These are phyloP conservation scores for Musa acuminata DNA, from an alignment of 176 grass and related monocot species.

Conservation along the genomic window DNA sequence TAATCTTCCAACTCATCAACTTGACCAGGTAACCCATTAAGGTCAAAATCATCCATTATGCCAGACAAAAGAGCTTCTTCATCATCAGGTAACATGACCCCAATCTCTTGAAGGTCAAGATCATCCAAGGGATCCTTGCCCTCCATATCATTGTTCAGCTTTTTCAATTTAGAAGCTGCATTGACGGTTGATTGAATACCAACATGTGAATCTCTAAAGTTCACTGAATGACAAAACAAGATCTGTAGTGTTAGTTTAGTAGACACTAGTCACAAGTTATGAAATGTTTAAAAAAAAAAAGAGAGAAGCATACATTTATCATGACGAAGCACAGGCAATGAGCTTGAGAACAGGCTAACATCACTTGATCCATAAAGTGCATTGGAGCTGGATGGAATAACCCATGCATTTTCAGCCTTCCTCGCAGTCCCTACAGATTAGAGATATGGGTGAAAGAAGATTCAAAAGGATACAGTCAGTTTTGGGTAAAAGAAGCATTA, in stretches of 20 bases:
- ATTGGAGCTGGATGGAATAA: constrained; percentile 9
- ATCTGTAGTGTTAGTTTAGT: background rate
- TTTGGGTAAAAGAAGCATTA: too few relatives aligned
- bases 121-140: constrained; percentile 22
- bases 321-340: constrained; percentile 28
- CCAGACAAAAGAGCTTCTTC: constrained; percentile 40
- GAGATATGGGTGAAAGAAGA: constrained; percentile 14
- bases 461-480: background rate
- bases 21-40: constrained; percentile 26
- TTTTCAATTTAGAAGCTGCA: constrained; percentile 18
- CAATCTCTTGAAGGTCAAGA: constrained; percentile 26
- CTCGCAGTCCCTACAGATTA: constrained; percentile 10
- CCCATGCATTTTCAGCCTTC: constrained; percentile 26
- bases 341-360: constrained; percentile 32
- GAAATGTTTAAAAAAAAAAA: background rate
- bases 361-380: constrained; percentile 28
- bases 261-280: background rate
- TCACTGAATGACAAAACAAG: constrained; percentile 9
- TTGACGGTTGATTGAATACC: constrained; percentile 16
- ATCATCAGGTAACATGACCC: constrained; percentile 39
- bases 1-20: constrained; percentile 39
- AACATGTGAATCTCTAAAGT: background rate
- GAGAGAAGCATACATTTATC: constrained; percentile 18
- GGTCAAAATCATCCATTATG: constrained; percentile 43
- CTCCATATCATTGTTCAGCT: background rate